Percentiles rank a stretch among this genome's conserved stretches.
These are phyloP conservation scores for Thelephora terrestris DNA, from an alignment of 1,284 basidiomycete genomes.

Conservation along the genomic window DNA sequence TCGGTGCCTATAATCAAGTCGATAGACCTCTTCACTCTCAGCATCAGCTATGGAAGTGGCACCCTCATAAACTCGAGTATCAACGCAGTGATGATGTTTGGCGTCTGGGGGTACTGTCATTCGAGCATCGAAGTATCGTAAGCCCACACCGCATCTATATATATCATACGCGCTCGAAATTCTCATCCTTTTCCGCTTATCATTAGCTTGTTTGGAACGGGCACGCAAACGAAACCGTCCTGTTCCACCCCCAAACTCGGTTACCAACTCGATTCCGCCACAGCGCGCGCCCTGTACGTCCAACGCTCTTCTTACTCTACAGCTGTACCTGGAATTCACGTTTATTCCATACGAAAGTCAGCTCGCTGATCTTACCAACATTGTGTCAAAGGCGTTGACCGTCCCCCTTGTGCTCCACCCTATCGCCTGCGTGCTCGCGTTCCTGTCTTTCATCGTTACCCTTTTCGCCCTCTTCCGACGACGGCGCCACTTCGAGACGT, in stretches of 20 bases:
- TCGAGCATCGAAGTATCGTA: conserved; percentile 36
- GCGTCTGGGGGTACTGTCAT: conserved; percentile 53
- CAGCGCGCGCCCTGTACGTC: conserved; percentile 36
- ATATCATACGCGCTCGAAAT: no score
- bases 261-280: conserved; percentile 38
- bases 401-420: conserved; percentile 32
- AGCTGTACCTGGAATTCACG: not conserved
- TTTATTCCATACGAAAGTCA: not conserved
- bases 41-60: conserved; percentile 24
- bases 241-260: conserved; percentile 41
- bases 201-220: not conserved
- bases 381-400: conserved; percentile 32
- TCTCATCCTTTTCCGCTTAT: not conserved
- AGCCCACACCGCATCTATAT: conserved; percentile 12
- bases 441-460: conserved; percentile 39
- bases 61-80: conserved; percentile 27
- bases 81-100: conserved; percentile 34
- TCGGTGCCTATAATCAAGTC: conserved; percentile 49
- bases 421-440: conserved; percentile 41
- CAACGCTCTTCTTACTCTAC: conserved; percentile 1
- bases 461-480: conserved; percentile 30
- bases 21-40: conserved; percentile 41
- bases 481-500: conserved; percentile 14
- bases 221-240: not conserved
- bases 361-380: conserved; percentile 10